Percentiles rank a stretch among this genome's conserved stretches.
Conservation (phyloP, 164 flowering plant genomes). For the Taxillus chinensis region DNA sequence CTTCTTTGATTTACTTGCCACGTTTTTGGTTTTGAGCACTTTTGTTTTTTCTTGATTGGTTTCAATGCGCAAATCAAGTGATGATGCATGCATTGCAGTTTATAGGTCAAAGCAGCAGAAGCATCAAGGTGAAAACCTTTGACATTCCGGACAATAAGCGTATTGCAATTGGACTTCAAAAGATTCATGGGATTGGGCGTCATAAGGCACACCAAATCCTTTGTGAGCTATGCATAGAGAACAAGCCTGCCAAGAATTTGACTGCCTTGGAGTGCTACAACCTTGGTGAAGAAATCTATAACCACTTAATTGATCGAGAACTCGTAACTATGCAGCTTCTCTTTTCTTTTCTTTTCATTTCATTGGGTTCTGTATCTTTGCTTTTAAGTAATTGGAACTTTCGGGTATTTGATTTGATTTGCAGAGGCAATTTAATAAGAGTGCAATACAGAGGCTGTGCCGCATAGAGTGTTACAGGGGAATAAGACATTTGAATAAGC, state of each 20-base stretch:
- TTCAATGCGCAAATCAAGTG: too few species aligned
- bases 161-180: neutral
- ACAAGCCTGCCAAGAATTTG: neutral
- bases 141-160: slow-evolving; percentile 2
- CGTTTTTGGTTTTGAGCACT: too few species aligned
- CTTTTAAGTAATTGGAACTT: neutral
- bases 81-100: neutral
- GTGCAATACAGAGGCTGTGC: neutral
- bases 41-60: too few species aligned
- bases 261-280: neutral
- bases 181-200: slow-evolving; percentile 1
- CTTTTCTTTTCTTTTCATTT: neutral
- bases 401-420: neutral
- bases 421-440: slow-evolving; percentile 2
- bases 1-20: too few species aligned
- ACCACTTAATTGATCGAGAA: neutral
- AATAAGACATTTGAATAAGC: neutral
- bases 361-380: neutral
- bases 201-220: neutral
- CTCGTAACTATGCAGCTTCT: neutral
- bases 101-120: neutral
- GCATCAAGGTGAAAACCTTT: neutral
- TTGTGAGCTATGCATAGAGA: slow-evolving; percentile 1
- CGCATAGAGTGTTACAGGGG: neutral
- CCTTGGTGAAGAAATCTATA: neutral